Percentiles rank a stretch among this genome's conserved stretches.
Evolutionary conservation across 352 stramenopile species (phyloP).

Genomic region (Phytophthora macrochlamydospora): DNA sequence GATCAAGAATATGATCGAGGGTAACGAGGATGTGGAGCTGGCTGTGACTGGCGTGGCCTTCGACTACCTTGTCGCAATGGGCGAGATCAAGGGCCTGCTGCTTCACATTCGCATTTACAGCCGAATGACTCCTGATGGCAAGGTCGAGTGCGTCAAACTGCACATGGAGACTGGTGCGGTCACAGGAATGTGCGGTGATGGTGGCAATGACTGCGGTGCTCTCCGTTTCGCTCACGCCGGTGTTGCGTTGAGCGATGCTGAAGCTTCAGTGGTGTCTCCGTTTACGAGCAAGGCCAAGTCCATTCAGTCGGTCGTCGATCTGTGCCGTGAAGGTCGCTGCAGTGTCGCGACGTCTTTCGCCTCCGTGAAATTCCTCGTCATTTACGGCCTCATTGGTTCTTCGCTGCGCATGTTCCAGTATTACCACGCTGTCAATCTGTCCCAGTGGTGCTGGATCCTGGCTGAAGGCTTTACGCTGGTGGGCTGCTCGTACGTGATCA

Average conservation of each 20-base stretch:
- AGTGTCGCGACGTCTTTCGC: constrained; percentile 85
- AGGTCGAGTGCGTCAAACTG: constrained; percentile 44
- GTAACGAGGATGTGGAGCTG: constrained; percentile 36
- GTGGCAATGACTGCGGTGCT: constrained; percentile 83
- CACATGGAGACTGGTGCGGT: constrained; percentile 48
- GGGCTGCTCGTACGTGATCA: constrained; percentile 73
- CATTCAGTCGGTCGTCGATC: constrained; percentile 80
- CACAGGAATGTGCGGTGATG: constrained; percentile 60
- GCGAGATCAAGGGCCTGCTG: constrained; percentile 43
- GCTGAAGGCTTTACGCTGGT: constrained; percentile 70
- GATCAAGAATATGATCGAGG: constrained; percentile 38
- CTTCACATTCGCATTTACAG: constrained; percentile 51
- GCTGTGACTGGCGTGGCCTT: constrained; percentile 50
- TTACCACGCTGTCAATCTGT: constrained; percentile 73
- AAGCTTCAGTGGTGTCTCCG: constrained; percentile 77
- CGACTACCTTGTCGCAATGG: constrained; percentile 37
- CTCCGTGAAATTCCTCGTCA: constrained; percentile 88
- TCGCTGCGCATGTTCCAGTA: constrained; percentile 72
- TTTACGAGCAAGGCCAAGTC: constrained; percentile 86
- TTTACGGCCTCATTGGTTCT: constrained; percentile 85
- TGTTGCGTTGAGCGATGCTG: constrained; percentile 73
- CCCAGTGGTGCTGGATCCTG: constrained; percentile 78
- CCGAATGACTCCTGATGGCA: constrained; percentile 52
- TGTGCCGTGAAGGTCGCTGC: constrained; percentile 88
- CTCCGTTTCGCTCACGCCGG: constrained; percentile 80